A percentile compares a stretch with the other conserved stretches of the same genome.
These are phyloP conservation scores for Oryza officinalis DNA, from an alignment of 176 grass and related monocot genomes.

Conservation along the genomic window DNA sequence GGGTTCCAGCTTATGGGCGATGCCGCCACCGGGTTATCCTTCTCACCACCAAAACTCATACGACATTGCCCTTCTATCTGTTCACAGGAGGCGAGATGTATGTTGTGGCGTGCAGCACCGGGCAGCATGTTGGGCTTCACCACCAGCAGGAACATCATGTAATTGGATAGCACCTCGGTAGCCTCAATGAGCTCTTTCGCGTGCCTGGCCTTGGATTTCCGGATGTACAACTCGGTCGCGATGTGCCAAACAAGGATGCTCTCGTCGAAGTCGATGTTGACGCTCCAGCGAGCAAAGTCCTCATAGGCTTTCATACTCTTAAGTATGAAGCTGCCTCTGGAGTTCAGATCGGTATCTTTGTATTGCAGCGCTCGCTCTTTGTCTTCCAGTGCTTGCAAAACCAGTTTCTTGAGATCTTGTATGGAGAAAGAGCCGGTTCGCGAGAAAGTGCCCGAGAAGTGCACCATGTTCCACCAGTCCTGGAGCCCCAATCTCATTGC, in stretches of 20 bases:
- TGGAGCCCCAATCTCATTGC: neutral
- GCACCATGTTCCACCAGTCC: neutral
- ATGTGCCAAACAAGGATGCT: constrained; percentile 61
- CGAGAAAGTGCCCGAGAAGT: neutral
- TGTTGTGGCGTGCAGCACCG: neutral
- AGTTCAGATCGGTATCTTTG: neutral
- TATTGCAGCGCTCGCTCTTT: neutral
- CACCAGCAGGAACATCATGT: neutral
- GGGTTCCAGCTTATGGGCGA: neutral
- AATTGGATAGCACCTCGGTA: neutral
- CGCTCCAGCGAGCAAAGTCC: neutral
- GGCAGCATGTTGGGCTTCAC: neutral
- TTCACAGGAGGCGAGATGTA: too few species aligned
- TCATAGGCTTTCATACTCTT: neutral
- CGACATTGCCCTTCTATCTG: neutral
- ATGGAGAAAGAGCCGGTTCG: neutral
- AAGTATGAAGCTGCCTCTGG: neutral
- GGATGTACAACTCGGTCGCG: constrained; percentile 30
- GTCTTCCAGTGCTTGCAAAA: neutral
- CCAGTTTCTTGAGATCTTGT: neutral
- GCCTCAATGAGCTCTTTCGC: neutral
- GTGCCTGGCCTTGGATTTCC: neutral
- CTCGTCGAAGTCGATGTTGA: constrained; percentile 11
- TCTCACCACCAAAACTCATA: neutral
- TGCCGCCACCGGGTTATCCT: neutral